phyloP scores from a whole-genome alignment of 1,284 basidiomycete species.

The Boletus semigastroideus region DNA sequence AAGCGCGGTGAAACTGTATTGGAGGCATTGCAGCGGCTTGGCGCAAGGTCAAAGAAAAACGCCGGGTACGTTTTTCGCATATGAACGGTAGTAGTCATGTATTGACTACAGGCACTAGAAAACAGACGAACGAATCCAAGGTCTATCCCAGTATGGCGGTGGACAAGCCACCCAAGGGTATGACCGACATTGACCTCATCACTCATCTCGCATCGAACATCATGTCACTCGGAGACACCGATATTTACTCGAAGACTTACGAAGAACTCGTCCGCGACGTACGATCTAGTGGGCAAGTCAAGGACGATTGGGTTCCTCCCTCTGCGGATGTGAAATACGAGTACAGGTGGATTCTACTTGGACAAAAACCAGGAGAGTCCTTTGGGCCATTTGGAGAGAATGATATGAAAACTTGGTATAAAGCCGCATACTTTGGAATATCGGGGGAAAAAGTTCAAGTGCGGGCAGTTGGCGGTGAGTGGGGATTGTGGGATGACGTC shows the following conservation, averaged over 20 bases:
- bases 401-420: slow-evolving; percentile 74
- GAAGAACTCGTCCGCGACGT: slow-evolving; percentile 78
- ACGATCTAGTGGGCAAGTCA: slow-evolving; percentile 67
- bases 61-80: slow-evolving; percentile 38
- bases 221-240: slow-evolving; percentile 79
- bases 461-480: slow-evolving; percentile 60
- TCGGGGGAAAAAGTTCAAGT: slow-evolving; percentile 73
- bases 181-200: slow-evolving; percentile 69
- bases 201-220: slow-evolving; percentile 81
- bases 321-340: slow-evolving; percentile 76
- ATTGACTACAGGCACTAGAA: slow-evolving; percentile 23
- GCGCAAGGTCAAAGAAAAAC: slow-evolving; percentile 66
- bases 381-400: slow-evolving; percentile 79
- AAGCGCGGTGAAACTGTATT: slow-evolving; percentile 90
- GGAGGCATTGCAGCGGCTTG: slow-evolving; percentile 86
- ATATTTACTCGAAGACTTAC: slow-evolving; percentile 82
- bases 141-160: slow-evolving; percentile 44
- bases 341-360: slow-evolving; percentile 71
- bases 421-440: slow-evolving; percentile 73
- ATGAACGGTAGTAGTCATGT: not conserved
- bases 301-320: slow-evolving; percentile 69
- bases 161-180: slow-evolving; percentile 42
- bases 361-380: slow-evolving; percentile 47
- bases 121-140: slow-evolving; percentile 36
- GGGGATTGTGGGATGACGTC: slow-evolving; percentile 69